Base-by-base conservation (phyloP, 192 early-diverging fungal genomes). In the Diversispora epigaea region DNA sequence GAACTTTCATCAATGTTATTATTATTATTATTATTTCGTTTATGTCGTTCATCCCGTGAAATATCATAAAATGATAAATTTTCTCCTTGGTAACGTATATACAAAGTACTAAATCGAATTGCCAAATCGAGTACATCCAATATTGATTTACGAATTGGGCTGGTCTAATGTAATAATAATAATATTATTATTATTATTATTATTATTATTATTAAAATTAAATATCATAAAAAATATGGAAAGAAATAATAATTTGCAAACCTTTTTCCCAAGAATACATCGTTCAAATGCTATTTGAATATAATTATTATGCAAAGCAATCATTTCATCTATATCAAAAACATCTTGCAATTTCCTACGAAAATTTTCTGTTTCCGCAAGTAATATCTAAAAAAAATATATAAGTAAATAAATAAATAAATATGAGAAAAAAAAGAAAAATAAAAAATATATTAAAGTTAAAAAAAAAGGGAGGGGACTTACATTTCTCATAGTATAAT, bases 401-500 rank as follows among this genome's bases (percentile, higher is more conserved):
- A 58, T 40, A 82, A 73, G 69, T 81, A 3, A 19, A 71, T 40
- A 10, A 22, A 22, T 2, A 75, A 19, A 6, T 41, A 19, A 8
- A 9, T 19, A 45, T 65, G 7, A 40, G 3, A 14, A 43, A 3
- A 43, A 65, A 65, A 44, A 3, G 4, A 68, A 7, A 25, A 41
- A 45, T 49, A 49, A 7, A 1, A n/a, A n/a, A 45, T 46, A 52
- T 11, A 10, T 67, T n/a, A n/a, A n/a, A n/a, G n/a, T n/a, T n/a
- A n/a, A n/a, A n/a, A n/a, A n/a, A n/a, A n/a, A n/a, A n/a, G n/a
- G n/a, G n/a, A n/a, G n/a, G n/a, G n/a, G n/a, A 22, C 75, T 65
- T 63, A 81, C 82, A 47, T 80, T 83, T 12, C 77, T 81, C 77
- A 83, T 77, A 10, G 78, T 55, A 61, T 83, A 83, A 58, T 76